Percentiles rank a stretch among this genome's conserved stretches.
These are phyloP conservation scores for Emericellopsis atlantica DNA, from an alignment of 2,329 filamentous ascomycete species.

Conservation along the genomic window DNA sequence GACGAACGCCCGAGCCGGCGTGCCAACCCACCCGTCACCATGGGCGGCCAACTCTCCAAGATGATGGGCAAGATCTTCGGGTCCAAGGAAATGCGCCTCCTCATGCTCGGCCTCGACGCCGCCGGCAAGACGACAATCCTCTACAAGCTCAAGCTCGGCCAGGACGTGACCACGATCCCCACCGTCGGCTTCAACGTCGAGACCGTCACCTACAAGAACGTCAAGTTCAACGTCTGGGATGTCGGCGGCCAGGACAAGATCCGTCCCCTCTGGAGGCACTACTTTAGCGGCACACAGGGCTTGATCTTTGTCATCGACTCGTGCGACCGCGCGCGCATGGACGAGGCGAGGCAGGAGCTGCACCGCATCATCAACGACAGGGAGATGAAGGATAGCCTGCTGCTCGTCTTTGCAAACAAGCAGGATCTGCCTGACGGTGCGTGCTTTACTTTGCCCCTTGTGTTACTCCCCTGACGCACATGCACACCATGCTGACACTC, in stretches of 20 bases:
- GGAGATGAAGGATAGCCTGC: conserved; percentile 90
- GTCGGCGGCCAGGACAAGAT: conserved; percentile 99
- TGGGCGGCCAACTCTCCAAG: conserved; percentile 91
- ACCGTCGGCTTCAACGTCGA: conserved; percentile 99
- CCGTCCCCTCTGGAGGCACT: conserved; percentile 91
- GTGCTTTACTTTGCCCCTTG: conserved; percentile 10
- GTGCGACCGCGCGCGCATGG: conserved; percentile 80
- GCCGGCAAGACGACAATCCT: conserved; percentile 98
- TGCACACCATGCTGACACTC: background rate
- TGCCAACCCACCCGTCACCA: conserved; percentile 21
- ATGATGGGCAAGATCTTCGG: conserved; percentile 98
- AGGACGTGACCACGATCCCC: conserved; percentile 96
- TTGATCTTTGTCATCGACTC: conserved; percentile 98
- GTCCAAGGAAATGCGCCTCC: conserved; percentile 95
- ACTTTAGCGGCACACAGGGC: conserved; percentile 91
- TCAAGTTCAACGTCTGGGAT: conserved; percentile 99
- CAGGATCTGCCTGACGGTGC: conserved; percentile 79
- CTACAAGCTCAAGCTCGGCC: conserved; percentile 97
- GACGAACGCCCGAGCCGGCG: too few relatives aligned
- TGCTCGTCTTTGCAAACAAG: conserved; percentile 98
- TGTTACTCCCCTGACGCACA: background rate
- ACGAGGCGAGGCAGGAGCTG: conserved; percentile 84
- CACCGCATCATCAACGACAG: conserved; percentile 96
- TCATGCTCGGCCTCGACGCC: conserved; percentile 96
- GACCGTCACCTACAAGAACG: conserved; percentile 97